A percentile compares a stretch with the other conserved stretches of the same genome.
phyloP scores from a whole-genome alignment of 1,284 basidiomycete genomes.

The Mycena sp. region DNA sequence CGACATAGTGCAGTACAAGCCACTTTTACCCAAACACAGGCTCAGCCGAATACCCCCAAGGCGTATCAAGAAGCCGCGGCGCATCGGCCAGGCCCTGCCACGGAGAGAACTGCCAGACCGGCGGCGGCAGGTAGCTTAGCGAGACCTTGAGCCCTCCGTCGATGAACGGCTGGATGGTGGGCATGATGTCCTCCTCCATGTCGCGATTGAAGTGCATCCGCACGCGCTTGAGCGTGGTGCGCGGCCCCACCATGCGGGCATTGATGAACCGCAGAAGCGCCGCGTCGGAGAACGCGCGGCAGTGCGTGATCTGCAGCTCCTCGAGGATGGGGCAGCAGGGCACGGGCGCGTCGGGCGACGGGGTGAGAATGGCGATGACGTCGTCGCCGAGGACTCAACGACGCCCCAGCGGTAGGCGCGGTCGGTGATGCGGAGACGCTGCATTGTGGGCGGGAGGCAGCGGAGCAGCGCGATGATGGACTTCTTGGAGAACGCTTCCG shows the following conservation, averaged over 20 bases:
- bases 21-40: too few relatives aligned
- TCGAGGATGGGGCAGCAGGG: background rate
- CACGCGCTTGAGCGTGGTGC: background rate
- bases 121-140: background rate
- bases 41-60: too few relatives aligned
- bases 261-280: background rate
- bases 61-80: background rate
- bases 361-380: background rate
- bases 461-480: background rate
- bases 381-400: background rate
- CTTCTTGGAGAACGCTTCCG: background rate
- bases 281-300: background rate
- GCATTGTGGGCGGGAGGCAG: background rate
- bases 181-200: background rate
- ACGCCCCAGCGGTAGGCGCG: background rate
- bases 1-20: too few relatives aligned
- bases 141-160: background rate
- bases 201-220: constrained; percentile 1
- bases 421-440: background rate
- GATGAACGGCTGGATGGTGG: background rate
- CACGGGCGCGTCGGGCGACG: background rate
- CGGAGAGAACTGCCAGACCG: background rate
- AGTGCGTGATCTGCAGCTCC: background rate
- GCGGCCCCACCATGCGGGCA: background rate
- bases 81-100: constrained; percentile 13